Conservation (phyloP, 768 basidiomycete genomes). For the Serendipita sp. region DNA sequence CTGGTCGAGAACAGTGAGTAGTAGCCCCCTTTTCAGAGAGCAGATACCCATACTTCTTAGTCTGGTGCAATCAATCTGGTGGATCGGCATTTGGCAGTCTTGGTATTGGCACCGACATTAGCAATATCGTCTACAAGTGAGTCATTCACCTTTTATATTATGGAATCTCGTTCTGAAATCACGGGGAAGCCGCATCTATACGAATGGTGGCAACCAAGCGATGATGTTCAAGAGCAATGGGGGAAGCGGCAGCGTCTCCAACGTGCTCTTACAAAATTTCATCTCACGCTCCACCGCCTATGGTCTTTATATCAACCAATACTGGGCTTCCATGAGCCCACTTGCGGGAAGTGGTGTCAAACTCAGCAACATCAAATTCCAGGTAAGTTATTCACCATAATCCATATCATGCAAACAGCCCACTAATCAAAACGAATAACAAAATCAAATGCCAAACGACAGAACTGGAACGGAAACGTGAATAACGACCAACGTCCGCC, state of each 20-base stretch:
- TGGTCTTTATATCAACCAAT: conserved; percentile 18
- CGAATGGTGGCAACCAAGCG: conserved; percentile 19
- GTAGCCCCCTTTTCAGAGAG: too few relatives aligned
- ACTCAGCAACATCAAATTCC: conserved; percentile 18
- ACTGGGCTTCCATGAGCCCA: conserved; percentile 16
- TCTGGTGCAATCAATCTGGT: conserved; percentile 19
- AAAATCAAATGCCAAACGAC: too few relatives aligned
- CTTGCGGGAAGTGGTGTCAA: conserved; percentile 17
- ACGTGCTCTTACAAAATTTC: conserved; percentile 20
- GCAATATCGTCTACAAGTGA: conserved; percentile 1
- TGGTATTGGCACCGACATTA: background rate
- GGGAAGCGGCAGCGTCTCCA: conserved; percentile 15
- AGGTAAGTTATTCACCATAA: too few relatives aligned
- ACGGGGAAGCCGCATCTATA: conserved; percentile 6
- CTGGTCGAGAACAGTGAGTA: conserved; percentile 16
- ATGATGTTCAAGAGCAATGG: conserved; percentile 19
- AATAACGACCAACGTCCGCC: conserved; percentile 16
- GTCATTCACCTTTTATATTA: background rate
- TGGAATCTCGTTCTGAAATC: background rate
- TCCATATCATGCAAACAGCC: too few relatives aligned
- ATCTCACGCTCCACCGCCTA: conserved; percentile 18
- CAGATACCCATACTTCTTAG: too few relatives aligned
- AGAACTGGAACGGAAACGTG: conserved; percentile 17
- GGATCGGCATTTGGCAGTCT: conserved; percentile 3
- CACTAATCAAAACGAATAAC: too few relatives aligned